These are phyloP conservation scores for Penicillium griseofulvum DNA, from an alignment of 2,329 filamentous ascomycete species.

Conservation along the genomic window DNA sequence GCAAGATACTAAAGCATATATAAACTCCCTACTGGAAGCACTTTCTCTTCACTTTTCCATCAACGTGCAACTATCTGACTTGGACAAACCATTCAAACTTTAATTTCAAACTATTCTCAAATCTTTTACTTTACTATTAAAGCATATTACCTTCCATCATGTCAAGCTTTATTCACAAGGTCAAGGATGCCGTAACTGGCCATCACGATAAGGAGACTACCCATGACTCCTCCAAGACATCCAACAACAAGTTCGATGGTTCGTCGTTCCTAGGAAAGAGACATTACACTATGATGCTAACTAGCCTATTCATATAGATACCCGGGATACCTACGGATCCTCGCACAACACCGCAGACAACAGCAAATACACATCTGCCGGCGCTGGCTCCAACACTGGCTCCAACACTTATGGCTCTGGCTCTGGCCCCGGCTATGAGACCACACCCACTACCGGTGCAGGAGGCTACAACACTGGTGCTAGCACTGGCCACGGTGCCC, in stretches of 20 bases:
- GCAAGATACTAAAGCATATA: constrained; percentile 9
- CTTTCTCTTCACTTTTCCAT: background rate
- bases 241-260: constrained; percentile 10
- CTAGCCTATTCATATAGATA: constrained; percentile 2
- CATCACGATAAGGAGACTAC: constrained; percentile 30
- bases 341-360: background rate
- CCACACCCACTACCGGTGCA: background rate
- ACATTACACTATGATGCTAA: background rate
- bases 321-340: constrained; percentile 5
- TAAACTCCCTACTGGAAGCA: background rate
- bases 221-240: constrained; percentile 32
- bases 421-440: constrained; percentile 2
- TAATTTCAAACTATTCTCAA: background rate
- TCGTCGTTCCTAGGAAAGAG: background rate
- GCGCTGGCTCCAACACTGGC: constrained; percentile 1
- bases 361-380: constrained; percentile 2
- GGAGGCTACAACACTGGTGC: background rate
- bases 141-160: constrained; percentile 33
- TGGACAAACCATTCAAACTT: background rate
- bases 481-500: background rate
- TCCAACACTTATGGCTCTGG: constrained; percentile 10
- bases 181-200: constrained; percentile 46
- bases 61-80: background rate
- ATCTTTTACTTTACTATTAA: too few relatives aligned
- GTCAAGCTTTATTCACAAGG: constrained; percentile 48